These are phyloP conservation scores for Phylloporus arenicola DNA, from an alignment of 768 basidiomycete species.

Conservation along the genomic window DNA sequence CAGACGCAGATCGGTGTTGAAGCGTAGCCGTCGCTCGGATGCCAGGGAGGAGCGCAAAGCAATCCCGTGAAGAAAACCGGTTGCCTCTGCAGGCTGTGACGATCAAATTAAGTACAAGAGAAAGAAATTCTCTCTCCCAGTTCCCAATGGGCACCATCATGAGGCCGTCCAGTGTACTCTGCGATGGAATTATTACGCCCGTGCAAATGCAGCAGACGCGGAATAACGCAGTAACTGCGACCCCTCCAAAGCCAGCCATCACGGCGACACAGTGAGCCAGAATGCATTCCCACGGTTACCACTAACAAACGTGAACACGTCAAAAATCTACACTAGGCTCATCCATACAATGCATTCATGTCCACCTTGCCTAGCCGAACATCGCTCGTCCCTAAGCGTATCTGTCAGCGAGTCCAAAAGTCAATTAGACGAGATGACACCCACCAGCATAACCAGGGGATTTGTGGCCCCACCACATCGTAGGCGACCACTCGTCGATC, in stretches of 20 bases:
- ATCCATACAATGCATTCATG: conserved; percentile 18
- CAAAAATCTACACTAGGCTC: too few relatives aligned
- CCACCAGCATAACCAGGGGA: conserved; percentile 18
- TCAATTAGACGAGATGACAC: not conserved
- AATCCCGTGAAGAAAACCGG: not conserved
- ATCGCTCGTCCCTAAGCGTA: conserved; percentile 23
- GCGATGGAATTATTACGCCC: conserved; percentile 18
- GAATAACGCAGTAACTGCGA: conserved; percentile 19
- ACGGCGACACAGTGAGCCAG: too few relatives aligned
- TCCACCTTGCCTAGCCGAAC: conserved; percentile 19
- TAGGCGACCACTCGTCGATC: conserved; percentile 33
- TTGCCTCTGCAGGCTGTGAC: not conserved
- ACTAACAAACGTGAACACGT: too few relatives aligned
- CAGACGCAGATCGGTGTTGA: conserved; percentile 4
- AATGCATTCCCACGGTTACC: too few relatives aligned
- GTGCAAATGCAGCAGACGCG: conserved; percentile 17
- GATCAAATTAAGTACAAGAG: not conserved
- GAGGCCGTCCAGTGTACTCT: not conserved
- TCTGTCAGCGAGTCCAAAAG: not conserved
- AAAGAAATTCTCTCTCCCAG: not conserved
- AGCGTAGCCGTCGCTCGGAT: conserved; percentile 19
- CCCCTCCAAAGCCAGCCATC: too few relatives aligned
- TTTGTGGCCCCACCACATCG: conserved; percentile 29
- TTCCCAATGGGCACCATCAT: not conserved
- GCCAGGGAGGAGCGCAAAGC: conserved; percentile 25